phyloP scores from a whole-genome alignment of 257 asterid species.

The Solanum ahanhuiri region DNA sequence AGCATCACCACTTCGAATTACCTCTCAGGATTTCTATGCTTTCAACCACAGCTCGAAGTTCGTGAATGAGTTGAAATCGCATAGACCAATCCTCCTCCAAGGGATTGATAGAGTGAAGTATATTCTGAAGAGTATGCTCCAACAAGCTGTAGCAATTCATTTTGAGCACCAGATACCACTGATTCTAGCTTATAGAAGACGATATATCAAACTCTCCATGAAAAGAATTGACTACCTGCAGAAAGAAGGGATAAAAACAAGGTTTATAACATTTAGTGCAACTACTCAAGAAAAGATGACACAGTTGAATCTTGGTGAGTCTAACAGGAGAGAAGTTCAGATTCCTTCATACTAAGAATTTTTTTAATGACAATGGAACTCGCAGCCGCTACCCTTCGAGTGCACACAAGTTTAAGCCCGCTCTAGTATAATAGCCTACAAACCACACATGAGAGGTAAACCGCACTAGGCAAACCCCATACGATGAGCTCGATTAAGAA shows the following conservation, averaged over 20 bases:
- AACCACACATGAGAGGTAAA: neutral
- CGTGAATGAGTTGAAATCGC: slow-evolving; percentile 43
- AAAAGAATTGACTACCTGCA: slow-evolving; percentile 4
- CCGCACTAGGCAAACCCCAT: neutral
- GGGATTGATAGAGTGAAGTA: slow-evolving; percentile 50
- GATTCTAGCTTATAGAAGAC: neutral
- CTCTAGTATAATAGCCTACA: neutral
- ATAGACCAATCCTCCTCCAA: slow-evolving; percentile 49
- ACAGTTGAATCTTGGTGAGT: neutral
- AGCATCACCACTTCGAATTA: slow-evolving; percentile 10
- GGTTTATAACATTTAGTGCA: neutral
- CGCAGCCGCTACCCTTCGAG: neutral
- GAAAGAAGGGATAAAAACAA: neutral
- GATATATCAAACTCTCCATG: neutral
- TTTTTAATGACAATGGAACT: neutral
- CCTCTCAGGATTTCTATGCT: slow-evolving; percentile 77
- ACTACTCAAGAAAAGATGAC: neutral
- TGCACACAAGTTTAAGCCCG: neutral
- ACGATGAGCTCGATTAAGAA: neutral
- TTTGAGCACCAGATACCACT: slow-evolving; percentile 8
- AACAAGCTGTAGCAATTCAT: slow-evolving; percentile 38
- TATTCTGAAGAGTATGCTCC: slow-evolving; percentile 40
- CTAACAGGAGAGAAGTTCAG: neutral
- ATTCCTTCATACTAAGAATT: neutral
- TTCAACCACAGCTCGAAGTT: slow-evolving; percentile 44